These are phyloP conservation scores for Vitis cinerea DNA, from an alignment of 164 flowering plant species.

Conservation along the genomic window DNA sequence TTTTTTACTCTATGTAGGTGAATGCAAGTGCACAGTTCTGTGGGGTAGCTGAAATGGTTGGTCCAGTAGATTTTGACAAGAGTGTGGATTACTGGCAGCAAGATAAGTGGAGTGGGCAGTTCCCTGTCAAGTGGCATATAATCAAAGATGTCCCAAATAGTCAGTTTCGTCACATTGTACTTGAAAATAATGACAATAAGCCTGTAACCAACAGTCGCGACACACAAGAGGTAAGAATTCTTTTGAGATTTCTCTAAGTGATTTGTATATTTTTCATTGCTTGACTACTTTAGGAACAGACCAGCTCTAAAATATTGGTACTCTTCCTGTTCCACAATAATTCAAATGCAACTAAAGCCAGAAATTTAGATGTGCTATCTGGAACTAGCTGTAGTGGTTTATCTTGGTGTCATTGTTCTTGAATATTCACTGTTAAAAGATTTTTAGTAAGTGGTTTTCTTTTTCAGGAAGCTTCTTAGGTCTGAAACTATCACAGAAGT, in stretches of 20 bases:
- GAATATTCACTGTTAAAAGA: too few relatives aligned
- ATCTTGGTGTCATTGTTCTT: too few relatives aligned
- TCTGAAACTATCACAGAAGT: too few relatives aligned
- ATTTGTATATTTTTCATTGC: neutral
- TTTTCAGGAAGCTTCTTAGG: too few relatives aligned
- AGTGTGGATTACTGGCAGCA: constrained; percentile 96
- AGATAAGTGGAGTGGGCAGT: constrained; percentile 95
- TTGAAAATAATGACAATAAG: constrained; percentile 93
- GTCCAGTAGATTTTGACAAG: constrained; percentile 88
- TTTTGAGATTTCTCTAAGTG: neutral
- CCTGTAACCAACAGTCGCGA: constrained; percentile 97
- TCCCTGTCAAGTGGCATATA: constrained; percentile 91
- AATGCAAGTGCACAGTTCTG: constrained; percentile 97
- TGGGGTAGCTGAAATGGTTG: constrained; percentile 96
- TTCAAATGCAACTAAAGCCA: too few relatives aligned
- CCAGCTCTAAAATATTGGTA: too few relatives aligned
- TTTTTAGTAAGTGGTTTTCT: too few relatives aligned
- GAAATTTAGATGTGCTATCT: too few relatives aligned
- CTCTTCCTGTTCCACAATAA: too few relatives aligned
- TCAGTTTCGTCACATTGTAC: constrained; percentile 82
- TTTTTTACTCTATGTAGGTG: constrained; percentile 50
- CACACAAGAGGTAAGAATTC: constrained; percentile 79
- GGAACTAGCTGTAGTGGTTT: too few relatives aligned
- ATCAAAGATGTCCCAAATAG: constrained; percentile 92
- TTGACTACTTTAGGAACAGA: neutral